Evolutionary conservation across 257 asterid species (phyloP).

Genomic region (Lycium ferocissimum): DNA sequence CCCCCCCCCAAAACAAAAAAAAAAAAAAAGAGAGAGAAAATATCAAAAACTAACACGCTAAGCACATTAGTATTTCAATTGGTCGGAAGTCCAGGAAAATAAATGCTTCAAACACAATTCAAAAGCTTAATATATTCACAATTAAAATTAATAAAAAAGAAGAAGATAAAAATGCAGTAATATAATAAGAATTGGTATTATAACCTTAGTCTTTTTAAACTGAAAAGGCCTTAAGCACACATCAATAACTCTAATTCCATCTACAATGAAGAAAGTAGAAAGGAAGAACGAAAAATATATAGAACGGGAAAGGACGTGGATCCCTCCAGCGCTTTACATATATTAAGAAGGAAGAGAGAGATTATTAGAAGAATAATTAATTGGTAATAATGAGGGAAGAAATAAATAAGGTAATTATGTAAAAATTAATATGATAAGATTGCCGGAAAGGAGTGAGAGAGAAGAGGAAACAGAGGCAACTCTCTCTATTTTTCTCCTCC

Average conservation of each 20-base stretch:
- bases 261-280: too few species aligned
- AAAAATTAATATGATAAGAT: not conserved
- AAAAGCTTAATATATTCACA: not conserved
- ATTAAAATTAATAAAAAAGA: not conserved
- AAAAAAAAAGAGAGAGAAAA: not conserved
- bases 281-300: not conserved
- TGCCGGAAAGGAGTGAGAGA: not conserved
- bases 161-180: not conserved
- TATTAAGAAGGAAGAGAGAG: not conserved
- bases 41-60: not conserved
- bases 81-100: not conserved
- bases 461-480: not conserved
- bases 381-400: conserved; percentile 17
- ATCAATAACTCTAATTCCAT: not conserved
- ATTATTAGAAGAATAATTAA: too few species aligned
- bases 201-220: not conserved
- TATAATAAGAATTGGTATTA: not conserved
- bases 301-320: not conserved
- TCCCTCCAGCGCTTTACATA: not conserved
- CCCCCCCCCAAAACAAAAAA: too few species aligned
- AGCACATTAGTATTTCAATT: not conserved
- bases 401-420: conserved; percentile 10
- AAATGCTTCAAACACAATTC: not conserved
- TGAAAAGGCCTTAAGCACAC: not conserved
- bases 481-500: too few species aligned